These are phyloP conservation scores for Neurospora terricola DNA, from an alignment of 495 filamentous ascomycete species.

Conservation along the genomic window DNA sequence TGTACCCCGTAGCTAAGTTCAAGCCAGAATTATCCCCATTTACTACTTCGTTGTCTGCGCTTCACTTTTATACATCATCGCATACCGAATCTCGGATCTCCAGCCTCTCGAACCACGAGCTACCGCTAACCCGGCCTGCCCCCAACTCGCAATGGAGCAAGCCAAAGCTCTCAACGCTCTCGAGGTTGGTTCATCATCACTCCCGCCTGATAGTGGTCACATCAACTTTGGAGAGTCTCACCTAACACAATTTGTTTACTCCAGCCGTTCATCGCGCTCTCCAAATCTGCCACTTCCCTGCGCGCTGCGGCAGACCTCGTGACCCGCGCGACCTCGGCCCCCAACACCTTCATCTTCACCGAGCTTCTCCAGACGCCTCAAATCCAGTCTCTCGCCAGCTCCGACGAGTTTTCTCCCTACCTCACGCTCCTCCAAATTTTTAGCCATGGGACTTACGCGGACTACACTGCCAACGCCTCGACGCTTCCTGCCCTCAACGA, in stretches of 20 bases:
- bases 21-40: not conserved
- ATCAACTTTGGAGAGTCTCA: not conserved
- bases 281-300: conserved; percentile 74
- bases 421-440: conserved; percentile 81
- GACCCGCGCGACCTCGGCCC: conserved; percentile 73
- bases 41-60: not conserved
- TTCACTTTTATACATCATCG: not conserved
- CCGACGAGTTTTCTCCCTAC: conserved; percentile 36
- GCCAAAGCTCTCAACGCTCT: conserved; percentile 77
- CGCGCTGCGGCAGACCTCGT: conserved; percentile 80
- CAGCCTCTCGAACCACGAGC: not conserved
- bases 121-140: not conserved
- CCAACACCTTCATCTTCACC: conserved; percentile 88
- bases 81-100: not conserved
- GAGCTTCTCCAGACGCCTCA: conserved; percentile 80
- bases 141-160: conserved; percentile 59
- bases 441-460: conserved; percentile 78
- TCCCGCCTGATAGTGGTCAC: not conserved
- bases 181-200: conserved; percentile 28
- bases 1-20: not conserved
- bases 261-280: conserved; percentile 78
- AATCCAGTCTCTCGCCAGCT: conserved; percentile 59
- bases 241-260: conserved; percentile 2
- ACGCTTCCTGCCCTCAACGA: conserved; percentile 62
- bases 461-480: conserved; percentile 44